Conservation (phyloP, 306 rosid genomes). For the Mimosa pudica region DNA sequence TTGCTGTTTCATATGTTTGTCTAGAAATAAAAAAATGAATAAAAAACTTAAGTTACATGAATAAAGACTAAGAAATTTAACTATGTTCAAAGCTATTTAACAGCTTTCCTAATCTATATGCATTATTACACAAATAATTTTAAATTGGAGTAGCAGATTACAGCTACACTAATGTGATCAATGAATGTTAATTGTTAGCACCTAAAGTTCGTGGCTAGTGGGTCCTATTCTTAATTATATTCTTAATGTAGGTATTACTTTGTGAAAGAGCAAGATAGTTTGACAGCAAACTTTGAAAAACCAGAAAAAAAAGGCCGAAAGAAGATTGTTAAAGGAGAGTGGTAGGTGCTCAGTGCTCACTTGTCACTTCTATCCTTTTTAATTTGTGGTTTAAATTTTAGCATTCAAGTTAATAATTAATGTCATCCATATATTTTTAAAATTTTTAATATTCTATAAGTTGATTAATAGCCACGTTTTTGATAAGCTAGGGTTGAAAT, state of each 20-base stretch:
- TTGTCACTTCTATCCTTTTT: not conserved
- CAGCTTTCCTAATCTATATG: not conserved
- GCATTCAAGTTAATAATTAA: not conserved
- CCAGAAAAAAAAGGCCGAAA: conserved; percentile 24
- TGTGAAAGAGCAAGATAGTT: conserved; percentile 39
- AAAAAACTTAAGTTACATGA: not conserved
- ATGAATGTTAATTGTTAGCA: not conserved
- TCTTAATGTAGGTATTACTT: conserved; percentile 38
- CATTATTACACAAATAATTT: not conserved
- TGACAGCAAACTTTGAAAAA: conserved; percentile 62
- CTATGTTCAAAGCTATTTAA: not conserved
- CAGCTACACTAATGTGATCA: not conserved
- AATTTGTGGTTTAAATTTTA: not conserved
- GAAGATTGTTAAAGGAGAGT: conserved; percentile 25
- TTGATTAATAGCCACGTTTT: not conserved
- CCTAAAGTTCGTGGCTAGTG: not conserved
- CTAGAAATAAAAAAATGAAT: not conserved
- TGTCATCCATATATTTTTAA: not conserved
- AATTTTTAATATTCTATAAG: not conserved
- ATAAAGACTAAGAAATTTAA: not conserved
- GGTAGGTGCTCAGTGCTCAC: not conserved
- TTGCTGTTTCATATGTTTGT: not conserved
- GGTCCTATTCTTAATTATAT: not conserved
- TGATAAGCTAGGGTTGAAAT: not conserved
- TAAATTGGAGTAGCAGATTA: not conserved